phyloP scores from a whole-genome alignment of 148 eudicot species.

The Nepenthes gracilis region DNA sequence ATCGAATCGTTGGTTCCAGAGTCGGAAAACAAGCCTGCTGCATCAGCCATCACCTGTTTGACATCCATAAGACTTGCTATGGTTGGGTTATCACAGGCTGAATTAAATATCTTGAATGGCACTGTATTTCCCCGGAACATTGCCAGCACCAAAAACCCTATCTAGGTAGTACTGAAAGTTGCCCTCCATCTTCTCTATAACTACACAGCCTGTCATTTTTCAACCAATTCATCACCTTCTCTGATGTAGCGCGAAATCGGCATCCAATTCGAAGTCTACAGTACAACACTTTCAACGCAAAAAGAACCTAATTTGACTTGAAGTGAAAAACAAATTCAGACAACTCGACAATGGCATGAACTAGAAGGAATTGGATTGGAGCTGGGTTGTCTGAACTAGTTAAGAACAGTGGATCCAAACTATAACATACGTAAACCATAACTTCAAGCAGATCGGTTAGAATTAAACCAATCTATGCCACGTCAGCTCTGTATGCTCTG shows the following conservation, averaged over 20 bases:
- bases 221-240: constrained; percentile 23
- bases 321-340: background rate
- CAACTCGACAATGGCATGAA: background rate
- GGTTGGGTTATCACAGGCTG: constrained; percentile 12
- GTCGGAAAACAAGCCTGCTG: constrained; percentile 11
- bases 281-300: constrained; percentile 10
- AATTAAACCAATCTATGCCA: background rate
- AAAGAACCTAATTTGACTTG: background rate
- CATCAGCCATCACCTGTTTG: constrained; percentile 20
- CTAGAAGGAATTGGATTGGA: constrained; percentile 3
- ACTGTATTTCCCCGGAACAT: constrained; percentile 22
- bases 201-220: constrained; percentile 33
- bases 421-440: constrained; percentile 8
- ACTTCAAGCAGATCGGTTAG: constrained; percentile 1
- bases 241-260: background rate
- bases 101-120: constrained; percentile 36
- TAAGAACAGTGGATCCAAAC: constrained; percentile 16
- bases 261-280: background rate
- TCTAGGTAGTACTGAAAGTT: constrained; percentile 17
- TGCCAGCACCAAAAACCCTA: constrained; percentile 36
- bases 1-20: constrained; percentile 10
- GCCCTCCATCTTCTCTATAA: constrained; percentile 16
- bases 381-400: constrained; percentile 22
- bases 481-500: constrained; percentile 5
- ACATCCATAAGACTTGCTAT: constrained; percentile 14